phyloP scores from a whole-genome alignment of 345 rosid genomes.

The Cardamine resedifolia region DNA sequence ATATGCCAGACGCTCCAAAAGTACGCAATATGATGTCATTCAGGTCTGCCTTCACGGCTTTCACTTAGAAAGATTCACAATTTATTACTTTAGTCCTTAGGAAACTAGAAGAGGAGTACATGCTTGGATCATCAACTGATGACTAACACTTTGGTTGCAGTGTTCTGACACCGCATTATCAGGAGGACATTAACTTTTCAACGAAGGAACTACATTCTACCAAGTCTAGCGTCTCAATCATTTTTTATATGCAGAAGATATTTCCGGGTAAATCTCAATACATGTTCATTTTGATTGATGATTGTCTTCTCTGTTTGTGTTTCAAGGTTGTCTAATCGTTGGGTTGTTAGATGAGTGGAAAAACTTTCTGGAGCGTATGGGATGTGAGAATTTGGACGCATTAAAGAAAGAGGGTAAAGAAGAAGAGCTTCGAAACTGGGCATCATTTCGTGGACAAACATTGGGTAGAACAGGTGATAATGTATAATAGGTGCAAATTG shows the following conservation, averaged over 20 bases:
- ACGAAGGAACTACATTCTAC: slow-evolving; percentile 66
- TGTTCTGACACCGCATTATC: slow-evolving; percentile 84
- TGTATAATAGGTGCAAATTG: not conserved
- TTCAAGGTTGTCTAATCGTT: slow-evolving; percentile 14
- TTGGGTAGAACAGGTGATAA: slow-evolving; percentile 85
- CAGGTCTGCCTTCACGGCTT: slow-evolving; percentile 56
- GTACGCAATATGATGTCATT: slow-evolving; percentile 88
- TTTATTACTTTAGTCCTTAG: not conserved
- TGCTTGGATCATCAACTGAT: slow-evolving; percentile 22
- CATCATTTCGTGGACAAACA: slow-evolving; percentile 92
- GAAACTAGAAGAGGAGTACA: not conserved
- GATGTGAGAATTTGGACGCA: slow-evolving; percentile 52
- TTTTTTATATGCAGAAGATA: slow-evolving; percentile 79
- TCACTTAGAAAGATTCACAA: not conserved
- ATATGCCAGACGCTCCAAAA: slow-evolving; percentile 87
- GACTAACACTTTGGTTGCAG: slow-evolving; percentile 46
- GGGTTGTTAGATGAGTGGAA: slow-evolving; percentile 76
- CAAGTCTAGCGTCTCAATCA: slow-evolving; percentile 73
- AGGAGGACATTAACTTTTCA: slow-evolving; percentile 83
- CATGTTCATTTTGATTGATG: not conserved
- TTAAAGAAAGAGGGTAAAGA: slow-evolving; percentile 49
- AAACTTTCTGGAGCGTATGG: slow-evolving; percentile 87
- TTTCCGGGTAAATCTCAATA: slow-evolving; percentile 63
- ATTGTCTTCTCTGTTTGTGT: not conserved
- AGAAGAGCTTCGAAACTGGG: slow-evolving; percentile 85